Conservation (phyloP, 225 moss, liverwort and hornwort species). For the Polytrichum commune region DNA sequence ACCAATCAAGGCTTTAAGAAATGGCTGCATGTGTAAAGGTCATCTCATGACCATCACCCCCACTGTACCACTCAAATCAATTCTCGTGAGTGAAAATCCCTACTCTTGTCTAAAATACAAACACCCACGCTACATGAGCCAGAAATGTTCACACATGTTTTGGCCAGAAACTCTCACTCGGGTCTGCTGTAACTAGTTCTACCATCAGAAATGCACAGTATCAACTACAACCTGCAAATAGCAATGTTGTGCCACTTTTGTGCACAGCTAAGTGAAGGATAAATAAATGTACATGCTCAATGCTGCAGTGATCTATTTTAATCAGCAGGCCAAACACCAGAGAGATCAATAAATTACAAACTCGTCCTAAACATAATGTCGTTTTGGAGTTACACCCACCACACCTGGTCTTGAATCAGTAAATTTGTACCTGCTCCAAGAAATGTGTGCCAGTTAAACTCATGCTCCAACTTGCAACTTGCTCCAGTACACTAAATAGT, state of each 20-base stretch:
- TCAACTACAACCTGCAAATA: neutral
- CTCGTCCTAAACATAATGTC: slow-evolving; percentile 24
- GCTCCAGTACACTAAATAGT: too few species aligned
- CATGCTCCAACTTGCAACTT: neutral
- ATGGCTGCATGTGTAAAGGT: neutral
- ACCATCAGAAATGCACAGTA: too few species aligned
- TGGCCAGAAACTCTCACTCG: neutral
- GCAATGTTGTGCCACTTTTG: neutral
- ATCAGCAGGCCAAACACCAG: neutral
- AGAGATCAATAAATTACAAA: neutral
- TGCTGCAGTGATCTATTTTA: neutral
- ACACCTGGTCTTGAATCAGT: slow-evolving; percentile 42
- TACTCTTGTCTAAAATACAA: neutral
- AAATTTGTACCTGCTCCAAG: slow-evolving; percentile 46
- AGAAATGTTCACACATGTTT: neutral
- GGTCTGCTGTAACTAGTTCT: too few species aligned
- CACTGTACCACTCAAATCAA: neutral
- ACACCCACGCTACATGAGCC: neutral
- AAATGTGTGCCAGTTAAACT: neutral
- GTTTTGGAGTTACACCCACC: slow-evolving; percentile 44
- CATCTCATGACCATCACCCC: too few species aligned
- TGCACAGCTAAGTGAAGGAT: neutral
- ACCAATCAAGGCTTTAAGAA: neutral
- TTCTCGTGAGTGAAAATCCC: neutral
- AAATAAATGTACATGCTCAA: neutral